Percentiles rank a stretch among this genome's conserved stretches.
Evolutionary conservation across 441 rosid species (phyloP).

Genomic region (Kokia cookei): DNA sequence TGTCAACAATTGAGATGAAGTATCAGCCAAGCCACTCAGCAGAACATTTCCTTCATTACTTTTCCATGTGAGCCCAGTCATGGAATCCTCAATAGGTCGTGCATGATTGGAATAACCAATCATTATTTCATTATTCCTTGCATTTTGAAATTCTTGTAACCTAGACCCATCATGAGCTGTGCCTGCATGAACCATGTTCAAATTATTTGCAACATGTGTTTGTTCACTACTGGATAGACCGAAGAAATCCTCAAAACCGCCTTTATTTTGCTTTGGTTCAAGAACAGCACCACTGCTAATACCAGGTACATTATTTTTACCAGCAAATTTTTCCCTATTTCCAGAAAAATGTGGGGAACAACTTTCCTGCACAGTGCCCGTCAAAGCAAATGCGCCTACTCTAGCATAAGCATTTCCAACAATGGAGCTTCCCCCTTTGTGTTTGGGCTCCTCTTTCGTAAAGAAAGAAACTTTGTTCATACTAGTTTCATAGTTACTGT

Average conservation of each 20-base stretch:
- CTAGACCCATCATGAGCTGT: conserved; percentile 14
- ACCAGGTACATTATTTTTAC: conserved; percentile 11
- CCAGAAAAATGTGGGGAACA: conserved; percentile 13
- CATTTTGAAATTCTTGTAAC: conserved; percentile 16
- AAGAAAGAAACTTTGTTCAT: conserved; percentile 11
- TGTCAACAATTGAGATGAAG: conserved; percentile 28
- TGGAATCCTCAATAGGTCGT: conserved; percentile 22
- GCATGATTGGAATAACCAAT: conserved; percentile 21
- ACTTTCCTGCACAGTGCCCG: conserved; percentile 17
- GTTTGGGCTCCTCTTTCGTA: conserved; percentile 5
- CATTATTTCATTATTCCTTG: conserved; percentile 19
- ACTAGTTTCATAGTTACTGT: conserved; percentile 4
- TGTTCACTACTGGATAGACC: conserved; percentile 12
- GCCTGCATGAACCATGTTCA: conserved; percentile 14
- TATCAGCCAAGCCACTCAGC: conserved; percentile 25
- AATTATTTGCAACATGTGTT: conserved; percentile 16
- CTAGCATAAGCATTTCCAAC: conserved; percentile 13
- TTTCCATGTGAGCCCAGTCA: conserved; percentile 34
- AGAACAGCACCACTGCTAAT: conserved; percentile 11
- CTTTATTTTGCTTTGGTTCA: conserved; percentile 25
- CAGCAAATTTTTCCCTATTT: conserved; percentile 8
- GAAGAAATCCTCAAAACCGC: conserved; percentile 18
- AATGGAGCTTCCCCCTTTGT: conserved; percentile 8
- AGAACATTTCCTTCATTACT: conserved; percentile 28
- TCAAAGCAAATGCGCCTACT: conserved; percentile 14